These are phyloP conservation scores for Cyanodermella asteris DNA, from an alignment of 2,329 filamentous ascomycete species.

Conservation along the genomic window DNA sequence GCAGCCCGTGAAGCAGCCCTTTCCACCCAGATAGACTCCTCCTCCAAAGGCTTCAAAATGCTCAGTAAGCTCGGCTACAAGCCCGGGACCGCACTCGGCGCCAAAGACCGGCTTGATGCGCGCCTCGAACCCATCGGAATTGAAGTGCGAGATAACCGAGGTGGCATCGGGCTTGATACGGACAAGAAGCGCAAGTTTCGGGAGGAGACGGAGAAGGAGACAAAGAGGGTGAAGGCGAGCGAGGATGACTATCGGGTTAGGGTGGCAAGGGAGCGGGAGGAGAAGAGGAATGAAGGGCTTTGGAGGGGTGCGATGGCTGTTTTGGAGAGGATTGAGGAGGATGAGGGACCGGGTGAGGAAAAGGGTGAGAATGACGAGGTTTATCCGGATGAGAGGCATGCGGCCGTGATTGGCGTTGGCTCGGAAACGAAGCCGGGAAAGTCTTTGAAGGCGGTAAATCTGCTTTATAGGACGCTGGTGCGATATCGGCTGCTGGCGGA, in stretches of 20 bases:
- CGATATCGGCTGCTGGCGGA: slow-evolving; percentile 48
- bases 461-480: slow-evolving; percentile 61
- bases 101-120: slow-evolving; percentile 19
- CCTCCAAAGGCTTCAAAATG: slow-evolving; percentile 81
- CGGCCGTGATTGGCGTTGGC: slow-evolving; percentile 6
- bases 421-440: slow-evolving; percentile 15
- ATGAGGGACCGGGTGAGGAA: slow-evolving; percentile 55
- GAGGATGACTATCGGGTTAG: slow-evolving; percentile 46
- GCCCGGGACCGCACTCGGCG: slow-evolving; percentile 50
- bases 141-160: slow-evolving; percentile 54
- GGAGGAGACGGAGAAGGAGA: slow-evolving; percentile 26
- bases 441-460: slow-evolving; percentile 44
- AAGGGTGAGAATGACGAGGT: slow-evolving; percentile 10
- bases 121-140: slow-evolving; percentile 55
- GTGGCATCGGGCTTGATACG: slow-evolving; percentile 63
- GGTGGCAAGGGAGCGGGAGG: slow-evolving; percentile 44
- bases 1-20: slow-evolving; percentile 55
- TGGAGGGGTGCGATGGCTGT: slow-evolving; percentile 39
- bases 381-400: slow-evolving; percentile 11
- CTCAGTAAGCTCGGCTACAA: slow-evolving; percentile 92
- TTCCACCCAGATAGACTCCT: slow-evolving; percentile 47
- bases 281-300: slow-evolving; percentile 44
- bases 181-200: slow-evolving; percentile 57
- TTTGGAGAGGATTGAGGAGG: slow-evolving; percentile 61
- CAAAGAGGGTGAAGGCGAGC: slow-evolving; percentile 48